A percentile compares a stretch with the other conserved stretches of the same genome.
phyloP scores from a whole-genome alignment of 139 green algal species.

The Penium margaritaceum region DNA sequence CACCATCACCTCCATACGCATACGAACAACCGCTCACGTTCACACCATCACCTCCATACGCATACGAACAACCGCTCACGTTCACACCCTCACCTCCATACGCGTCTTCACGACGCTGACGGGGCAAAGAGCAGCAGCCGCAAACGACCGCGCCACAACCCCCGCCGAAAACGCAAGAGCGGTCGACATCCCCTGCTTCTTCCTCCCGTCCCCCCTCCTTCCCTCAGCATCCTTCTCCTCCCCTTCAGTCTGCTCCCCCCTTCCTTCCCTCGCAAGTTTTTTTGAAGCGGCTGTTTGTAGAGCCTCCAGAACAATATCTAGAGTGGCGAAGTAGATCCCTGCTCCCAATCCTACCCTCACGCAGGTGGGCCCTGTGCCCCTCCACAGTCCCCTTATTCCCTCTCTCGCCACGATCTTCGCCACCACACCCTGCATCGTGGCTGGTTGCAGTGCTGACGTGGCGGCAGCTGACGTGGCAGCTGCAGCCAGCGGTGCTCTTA shows the following conservation, averaged over 20 bases:
- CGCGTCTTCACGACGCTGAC: constrained; percentile 91
- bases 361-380: constrained; percentile 39
- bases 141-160: constrained; percentile 56
- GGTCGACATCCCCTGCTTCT: not conserved
- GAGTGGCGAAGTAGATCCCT: constrained; percentile 48
- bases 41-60: too few relatives aligned
- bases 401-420: constrained; percentile 19
- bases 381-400: constrained; percentile 41
- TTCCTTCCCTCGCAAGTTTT: not conserved
- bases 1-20: too few relatives aligned
- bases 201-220: not conserved
- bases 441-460: too few relatives aligned
- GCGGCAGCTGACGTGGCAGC: not conserved
- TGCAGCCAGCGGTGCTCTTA: not conserved
- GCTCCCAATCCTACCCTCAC: constrained; percentile 41
- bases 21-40: too few relatives aligned
- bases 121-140: constrained; percentile 70
- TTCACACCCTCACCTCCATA: constrained; percentile 65
- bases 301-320: constrained; percentile 29
- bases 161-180: constrained; percentile 20
- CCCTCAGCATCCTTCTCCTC: not conserved
- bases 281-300: not conserved
- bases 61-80: too few relatives aligned
- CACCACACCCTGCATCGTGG: constrained; percentile 3
- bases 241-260: not conserved